Conservation (phyloP, 768 basidiomycete species). For the Collybia sp. region DNA sequence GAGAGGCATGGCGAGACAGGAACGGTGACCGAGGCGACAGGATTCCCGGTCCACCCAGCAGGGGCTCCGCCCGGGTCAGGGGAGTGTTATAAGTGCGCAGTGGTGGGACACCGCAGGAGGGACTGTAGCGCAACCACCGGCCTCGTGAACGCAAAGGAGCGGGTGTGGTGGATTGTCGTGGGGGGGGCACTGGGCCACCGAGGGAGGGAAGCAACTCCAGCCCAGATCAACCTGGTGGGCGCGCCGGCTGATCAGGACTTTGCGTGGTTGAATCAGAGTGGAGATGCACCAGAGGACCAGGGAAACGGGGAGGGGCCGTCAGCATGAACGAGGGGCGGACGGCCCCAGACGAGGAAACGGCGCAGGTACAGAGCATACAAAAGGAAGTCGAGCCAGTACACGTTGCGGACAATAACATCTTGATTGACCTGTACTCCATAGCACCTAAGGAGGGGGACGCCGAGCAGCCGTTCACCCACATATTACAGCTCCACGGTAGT, state of each 20-base stretch:
- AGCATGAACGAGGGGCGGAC: neutral
- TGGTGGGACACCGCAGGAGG: neutral
- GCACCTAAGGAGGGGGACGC: too few relatives aligned
- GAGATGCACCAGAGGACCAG: neutral
- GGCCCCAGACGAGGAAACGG: neutral
- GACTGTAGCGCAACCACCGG: neutral
- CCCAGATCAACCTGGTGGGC: neutral
- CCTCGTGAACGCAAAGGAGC: neutral
- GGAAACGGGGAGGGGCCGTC: neutral
- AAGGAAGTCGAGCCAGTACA: neutral
- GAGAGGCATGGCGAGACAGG: neutral
- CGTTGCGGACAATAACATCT: neutral
- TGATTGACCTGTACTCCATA: neutral
- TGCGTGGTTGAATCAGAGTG: neutral
- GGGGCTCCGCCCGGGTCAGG: slow-evolving; percentile 2
- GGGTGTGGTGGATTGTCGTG: neutral
- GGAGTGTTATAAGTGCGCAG: slow-evolving; percentile 3
- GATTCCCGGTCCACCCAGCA: slow-evolving; percentile 7
- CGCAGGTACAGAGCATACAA: neutral
- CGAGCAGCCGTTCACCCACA: slow-evolving; percentile 3
- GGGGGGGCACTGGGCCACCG: neutral
- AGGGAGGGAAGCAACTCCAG: too few relatives aligned
- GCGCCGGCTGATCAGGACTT: neutral
- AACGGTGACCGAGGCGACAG: neutral
- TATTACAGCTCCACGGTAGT: slow-evolving; percentile 8